Evolutionary conservation across 2,329 filamentous ascomycete genomes (phyloP).

Genomic region (Hypoxylon sp.): DNA sequence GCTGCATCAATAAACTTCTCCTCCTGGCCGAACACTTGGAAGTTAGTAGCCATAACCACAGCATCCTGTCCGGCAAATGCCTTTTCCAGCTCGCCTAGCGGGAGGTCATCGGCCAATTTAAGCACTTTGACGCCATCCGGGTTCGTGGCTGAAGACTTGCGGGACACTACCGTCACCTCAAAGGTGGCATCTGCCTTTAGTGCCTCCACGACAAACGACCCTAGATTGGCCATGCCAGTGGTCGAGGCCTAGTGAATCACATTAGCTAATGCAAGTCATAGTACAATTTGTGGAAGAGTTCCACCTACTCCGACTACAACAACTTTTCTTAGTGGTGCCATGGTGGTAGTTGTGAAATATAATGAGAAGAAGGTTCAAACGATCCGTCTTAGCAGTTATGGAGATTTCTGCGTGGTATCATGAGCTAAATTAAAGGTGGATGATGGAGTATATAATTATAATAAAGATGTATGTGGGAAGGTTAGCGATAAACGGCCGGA

Average conservation of each 20-base stretch:
- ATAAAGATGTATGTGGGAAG: not conserved
- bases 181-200: slow-evolving; percentile 12
- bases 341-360: not conserved
- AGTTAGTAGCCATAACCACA: slow-evolving; percentile 19
- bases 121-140: slow-evolving; percentile 12
- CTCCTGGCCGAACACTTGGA: slow-evolving; percentile 13
- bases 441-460: not conserved
- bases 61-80: slow-evolving; percentile 12
- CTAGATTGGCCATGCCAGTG: slow-evolving; percentile 6
- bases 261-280: not conserved
- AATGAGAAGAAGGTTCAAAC: not conserved
- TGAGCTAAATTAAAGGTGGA: not conserved
- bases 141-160: not conserved
- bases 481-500: not conserved
- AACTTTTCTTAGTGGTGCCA: slow-evolving; percentile 7
- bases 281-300: not conserved
- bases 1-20: slow-evolving; percentile 11
- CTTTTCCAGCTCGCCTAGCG: not conserved
- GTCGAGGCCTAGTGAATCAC: not conserved
- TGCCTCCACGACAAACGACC: slow-evolving; percentile 3
- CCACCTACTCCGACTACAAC: slow-evolving; percentile 3
- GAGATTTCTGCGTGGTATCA: not conserved
- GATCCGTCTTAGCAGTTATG: not conserved
- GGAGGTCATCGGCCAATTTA: slow-evolving; percentile 8
- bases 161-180: slow-evolving; percentile 12